Base-by-base conservation (phyloP, 2,329 filamentous ascomycete genomes). In the Boeremia exigua region DNA sequence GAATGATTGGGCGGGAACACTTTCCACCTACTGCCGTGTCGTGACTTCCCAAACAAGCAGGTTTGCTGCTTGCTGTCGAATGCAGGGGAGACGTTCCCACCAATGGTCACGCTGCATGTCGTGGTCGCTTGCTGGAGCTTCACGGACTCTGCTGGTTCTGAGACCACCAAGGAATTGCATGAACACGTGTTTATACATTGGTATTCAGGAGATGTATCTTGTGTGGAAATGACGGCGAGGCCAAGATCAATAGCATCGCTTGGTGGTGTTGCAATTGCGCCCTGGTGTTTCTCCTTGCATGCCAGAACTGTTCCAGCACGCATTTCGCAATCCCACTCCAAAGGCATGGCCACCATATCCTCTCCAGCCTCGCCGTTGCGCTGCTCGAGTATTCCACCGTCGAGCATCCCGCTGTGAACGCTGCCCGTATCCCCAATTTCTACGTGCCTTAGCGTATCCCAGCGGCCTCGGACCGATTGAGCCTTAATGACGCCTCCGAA, bases 401-500 rank as follows among this genome's bases (percentile, higher is more conserved):
- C 19, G 19, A 23, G 11, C 23, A 17, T 6, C 15, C 19, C 15
- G 4, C n/a, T 25, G 37, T 50, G 15, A 25, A 44, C 12, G 19
- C 28, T 51, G 8, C 33, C 27, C 36, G 6, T 15, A 17, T n/a
- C 36, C 2, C 32, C 11, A 12, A 6, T 14, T 12, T 33, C 8
- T 15, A 11, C 34, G 19, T 11, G 8, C 34, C 15, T 37, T 19
- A 17, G 34, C 34, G 34, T 17, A 37, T 10, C 17, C n/a, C 11
- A 10, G 34, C 8, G 15, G 11, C 15, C 17, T 37, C 34, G 34
- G 34, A 47, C 37, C 30, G 30, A 54, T 17, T 25, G 14, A 37
- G 8, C 6, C 25, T 25, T 42, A 27, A 25, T 66, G 62, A 53
- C 59, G 6, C 62, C 60, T 6, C 62, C 56, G 2, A 59, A 61